These are phyloP conservation scores for Boletus insuetus DNA, from an alignment of 768 basidiomycete species.

Conservation along the genomic window DNA sequence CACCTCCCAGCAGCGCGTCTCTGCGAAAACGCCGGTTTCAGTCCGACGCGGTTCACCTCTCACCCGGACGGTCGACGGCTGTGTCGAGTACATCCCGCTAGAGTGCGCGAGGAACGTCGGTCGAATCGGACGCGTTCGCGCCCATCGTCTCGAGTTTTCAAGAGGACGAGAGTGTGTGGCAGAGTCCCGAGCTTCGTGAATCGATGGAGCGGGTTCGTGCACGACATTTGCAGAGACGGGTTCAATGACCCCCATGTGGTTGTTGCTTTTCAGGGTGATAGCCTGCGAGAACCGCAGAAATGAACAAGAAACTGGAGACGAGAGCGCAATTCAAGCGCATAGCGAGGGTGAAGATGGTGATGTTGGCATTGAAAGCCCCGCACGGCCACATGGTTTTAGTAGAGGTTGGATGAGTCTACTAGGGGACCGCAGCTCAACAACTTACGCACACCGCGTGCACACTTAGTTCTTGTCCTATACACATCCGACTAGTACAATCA, in stretches of 20 bases:
- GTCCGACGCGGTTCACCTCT: slow-evolving; percentile 15
- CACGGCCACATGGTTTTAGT: too few relatives aligned
- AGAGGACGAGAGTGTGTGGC: slow-evolving; percentile 52
- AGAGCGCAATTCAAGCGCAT: too few relatives aligned
- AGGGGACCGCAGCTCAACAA: too few relatives aligned
- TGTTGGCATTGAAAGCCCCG: too few relatives aligned
- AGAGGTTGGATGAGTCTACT: too few relatives aligned
- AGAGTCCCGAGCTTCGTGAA: slow-evolving; percentile 66
- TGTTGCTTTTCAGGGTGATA: too few relatives aligned
- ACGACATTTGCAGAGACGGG: slow-evolving; percentile 17
- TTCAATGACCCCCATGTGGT: slow-evolving; percentile 7
- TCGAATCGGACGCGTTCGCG: slow-evolving; percentile 32
- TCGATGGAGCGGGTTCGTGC: slow-evolving; percentile 70
- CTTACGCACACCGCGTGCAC: too few relatives aligned
- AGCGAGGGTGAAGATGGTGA: too few relatives aligned
- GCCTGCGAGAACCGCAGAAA: too few relatives aligned
- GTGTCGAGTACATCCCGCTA: slow-evolving; percentile 16
- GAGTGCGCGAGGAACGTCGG: slow-evolving; percentile 31
- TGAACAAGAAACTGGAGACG: too few relatives aligned
- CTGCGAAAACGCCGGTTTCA: slow-evolving; percentile 37
- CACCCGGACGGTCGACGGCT: slow-evolving; percentile 22
- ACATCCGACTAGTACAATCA: too few relatives aligned
- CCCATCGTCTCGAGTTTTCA: slow-evolving; percentile 24
- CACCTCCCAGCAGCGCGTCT: slow-evolving; percentile 30
- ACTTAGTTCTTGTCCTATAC: too few relatives aligned